Base-by-base conservation (phyloP, 2,329 filamentous ascomycete genomes). In the Aureobasidium melanogenum region DNA sequence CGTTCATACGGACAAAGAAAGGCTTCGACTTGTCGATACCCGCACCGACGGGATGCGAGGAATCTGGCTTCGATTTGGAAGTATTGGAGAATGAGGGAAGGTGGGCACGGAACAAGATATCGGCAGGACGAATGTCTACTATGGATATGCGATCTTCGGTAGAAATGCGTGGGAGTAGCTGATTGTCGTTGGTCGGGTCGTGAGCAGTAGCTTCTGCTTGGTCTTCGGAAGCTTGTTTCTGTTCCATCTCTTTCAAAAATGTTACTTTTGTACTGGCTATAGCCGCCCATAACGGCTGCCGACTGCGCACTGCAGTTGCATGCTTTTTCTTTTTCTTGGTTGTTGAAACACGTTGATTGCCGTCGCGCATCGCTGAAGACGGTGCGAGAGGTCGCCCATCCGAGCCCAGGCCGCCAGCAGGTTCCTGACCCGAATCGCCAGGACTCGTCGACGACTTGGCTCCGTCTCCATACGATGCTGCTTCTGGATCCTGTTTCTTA, bases 241-340 rank as follows among this genome's bases (percentile, higher is more conserved):
- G 84, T 75, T 81, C 79, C 73, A 80, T 82, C 78, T 75, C 92
- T 77, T 96, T 94, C 71, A 95, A 87, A 76, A 96, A 91, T 68
- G 94, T 93, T 72, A 97, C 92, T 80, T 97, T 97, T 71, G 92
- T 96, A 76, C 91, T 96, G 56, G 92, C 92, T 68, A 97, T 83
- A 51, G 92, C 92, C 65, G 92, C 91, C 92, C 92, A 97, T 66
- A 97, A 84, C 52, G 92, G 92, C 76, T 97, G 92, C 71, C 91
- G 87, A 72, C 91, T 89, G 73, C 92, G 83, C 67, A 96, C 91
- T 74, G 94, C 89, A 62, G 91, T 91, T 71, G 89, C 93, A 76
- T 96, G 91, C 77, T 94, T 93, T 76, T 88, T 85, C 77, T 89
- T 88, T 77, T 91, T 94, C 76, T 94, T 95, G 65, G 82, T 84